Base-by-base conservation (phyloP, 2,329 filamentous ascomycete genomes). In the Aspergillus floridensis region DNA sequence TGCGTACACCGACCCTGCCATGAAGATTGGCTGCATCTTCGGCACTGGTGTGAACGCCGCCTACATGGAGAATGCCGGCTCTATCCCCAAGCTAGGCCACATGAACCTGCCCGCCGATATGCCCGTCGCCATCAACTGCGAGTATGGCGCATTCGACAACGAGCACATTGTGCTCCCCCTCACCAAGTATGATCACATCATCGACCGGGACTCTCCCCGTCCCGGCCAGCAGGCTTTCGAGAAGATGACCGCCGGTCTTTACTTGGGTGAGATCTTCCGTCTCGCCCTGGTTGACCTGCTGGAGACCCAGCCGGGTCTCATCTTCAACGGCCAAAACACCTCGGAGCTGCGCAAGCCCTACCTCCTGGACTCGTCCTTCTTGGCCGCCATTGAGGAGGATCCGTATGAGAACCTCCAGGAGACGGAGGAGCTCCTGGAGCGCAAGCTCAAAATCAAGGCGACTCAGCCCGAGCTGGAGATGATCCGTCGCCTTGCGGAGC, bases 31-130 rank as follows among this genome's bases (percentile, higher is more conserved):
- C 58, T 97, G 93, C 78, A 99, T 99, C 73, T 99, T 99, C 71
- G 95, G 95, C 69, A 99, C 95, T 12, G 95, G 95, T 60, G 97
- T 95, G 80, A 99, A 99, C 72, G 95, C 93, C 46, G 95, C 95
- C 44, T 99, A 99, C 81, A 96, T 99, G 90, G 95, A 99, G 78
- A 80, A 96, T 71, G 91, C 86, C 65, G 92, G 92, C 65, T 91
- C 89, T 12, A 92, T 99, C 65, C 93, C 93, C 65, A 99, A 99
- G 83, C 86, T 99, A 57, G 91, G 90, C 11, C 87, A 97, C 79
- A 85, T 96, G 82, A 95, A 96, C 70, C 85, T 98, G 41, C 90
- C 92, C 53, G 82, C 91, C 0, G 88, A 95, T 62, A 87, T 87
- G 61, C 92, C 89, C 50, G 96, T 97, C 83, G 92, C 92, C 55